Evolutionary conservation across 2,329 filamentous ascomycete genomes (phyloP).

Genomic region (Colletotrichum filicis): DNA sequence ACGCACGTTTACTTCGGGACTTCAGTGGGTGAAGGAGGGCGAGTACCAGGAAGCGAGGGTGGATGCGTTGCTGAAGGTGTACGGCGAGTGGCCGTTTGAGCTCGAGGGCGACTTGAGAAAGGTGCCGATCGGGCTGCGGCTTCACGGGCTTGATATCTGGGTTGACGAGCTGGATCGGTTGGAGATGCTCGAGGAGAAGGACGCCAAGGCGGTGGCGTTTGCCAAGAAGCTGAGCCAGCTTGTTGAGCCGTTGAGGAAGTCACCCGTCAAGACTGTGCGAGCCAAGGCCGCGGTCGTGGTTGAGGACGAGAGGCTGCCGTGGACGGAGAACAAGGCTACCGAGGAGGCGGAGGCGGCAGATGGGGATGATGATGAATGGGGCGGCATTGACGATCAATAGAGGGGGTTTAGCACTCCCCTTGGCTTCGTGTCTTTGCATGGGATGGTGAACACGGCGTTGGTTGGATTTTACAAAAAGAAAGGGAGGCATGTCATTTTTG

Average conservation of each 20-base stretch:
- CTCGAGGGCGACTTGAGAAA: slow-evolving; percentile 54
- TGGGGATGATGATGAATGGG: slow-evolving; percentile 47
- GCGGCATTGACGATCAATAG: slow-evolving; percentile 34
- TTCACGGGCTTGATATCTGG: slow-evolving; percentile 92
- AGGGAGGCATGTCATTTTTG: slow-evolving; percentile 2
- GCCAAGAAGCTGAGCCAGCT: slow-evolving; percentile 64
- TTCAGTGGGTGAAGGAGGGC: slow-evolving; percentile 57
- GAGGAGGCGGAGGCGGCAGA: slow-evolving; percentile 46
- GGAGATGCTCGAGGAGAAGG: slow-evolving; percentile 59
- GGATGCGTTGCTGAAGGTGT: slow-evolving; percentile 44
- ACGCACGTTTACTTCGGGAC: slow-evolving; percentile 78
- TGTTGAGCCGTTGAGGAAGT: slow-evolving; percentile 66
- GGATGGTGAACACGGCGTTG: slow-evolving; percentile 33
- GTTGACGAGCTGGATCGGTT: slow-evolving; percentile 87
- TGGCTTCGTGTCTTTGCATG: slow-evolving; percentile 24
- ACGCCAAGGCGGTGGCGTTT: slow-evolving; percentile 55
- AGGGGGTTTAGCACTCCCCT: not conserved
- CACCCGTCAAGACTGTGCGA: slow-evolving; percentile 78
- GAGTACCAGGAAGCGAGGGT: slow-evolving; percentile 44
- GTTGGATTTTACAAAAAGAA: not conserved
- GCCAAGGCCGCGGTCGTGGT: slow-evolving; percentile 76
- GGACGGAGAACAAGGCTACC: slow-evolving; percentile 59
- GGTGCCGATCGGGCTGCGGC: slow-evolving; percentile 84
- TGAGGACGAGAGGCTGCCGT: slow-evolving; percentile 78
- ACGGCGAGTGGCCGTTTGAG: slow-evolving; percentile 56